phyloP scores from a whole-genome alignment of 139 green algal genomes.

The Diplosphaera chodatii region DNA sequence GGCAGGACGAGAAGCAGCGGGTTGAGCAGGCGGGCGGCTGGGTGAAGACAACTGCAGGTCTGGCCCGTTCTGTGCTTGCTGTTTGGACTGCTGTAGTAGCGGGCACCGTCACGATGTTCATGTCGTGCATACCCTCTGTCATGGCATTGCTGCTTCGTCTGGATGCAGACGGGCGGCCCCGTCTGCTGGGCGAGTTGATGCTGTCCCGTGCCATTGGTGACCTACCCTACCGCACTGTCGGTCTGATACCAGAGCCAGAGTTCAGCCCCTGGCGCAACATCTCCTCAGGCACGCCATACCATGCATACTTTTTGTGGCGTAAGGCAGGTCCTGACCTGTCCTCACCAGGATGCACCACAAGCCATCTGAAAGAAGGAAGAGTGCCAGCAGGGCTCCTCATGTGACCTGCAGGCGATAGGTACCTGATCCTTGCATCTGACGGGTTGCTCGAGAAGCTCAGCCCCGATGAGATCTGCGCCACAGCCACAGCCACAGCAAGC shows the following conservation, averaged over 20 bases:
- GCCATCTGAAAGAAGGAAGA: no score
- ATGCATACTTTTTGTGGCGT: neutral
- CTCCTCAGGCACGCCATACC: neutral
- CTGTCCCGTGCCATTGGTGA: slow-evolving; percentile 45
- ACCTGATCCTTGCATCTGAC: slow-evolving; percentile 41
- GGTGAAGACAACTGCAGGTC: slow-evolving; percentile 3
- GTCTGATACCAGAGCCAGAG: slow-evolving; percentile 23
- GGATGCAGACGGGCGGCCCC: slow-evolving; percentile 12
- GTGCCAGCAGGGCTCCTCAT: no score
- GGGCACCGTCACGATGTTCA: neutral
- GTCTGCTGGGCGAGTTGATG: slow-evolving; percentile 44
- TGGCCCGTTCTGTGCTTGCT: neutral
- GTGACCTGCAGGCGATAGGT: neutral
- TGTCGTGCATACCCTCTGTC: neutral
- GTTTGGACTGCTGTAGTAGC: neutral
- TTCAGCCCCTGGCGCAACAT: slow-evolving; percentile 5
- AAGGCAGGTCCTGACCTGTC: no score
- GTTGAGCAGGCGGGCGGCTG: slow-evolving; percentile 20
- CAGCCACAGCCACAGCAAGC: neutral
- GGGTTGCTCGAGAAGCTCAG: slow-evolving; percentile 35
- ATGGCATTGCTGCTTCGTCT: neutral
- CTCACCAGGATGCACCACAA: no score
- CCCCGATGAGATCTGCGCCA: slow-evolving; percentile 26
- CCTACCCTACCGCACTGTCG: slow-evolving; percentile 19
- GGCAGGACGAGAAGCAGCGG: slow-evolving; percentile 21